phyloP scores from a whole-genome alignment of 139 green algal species.

The Chlorella sorokiniana region DNA sequence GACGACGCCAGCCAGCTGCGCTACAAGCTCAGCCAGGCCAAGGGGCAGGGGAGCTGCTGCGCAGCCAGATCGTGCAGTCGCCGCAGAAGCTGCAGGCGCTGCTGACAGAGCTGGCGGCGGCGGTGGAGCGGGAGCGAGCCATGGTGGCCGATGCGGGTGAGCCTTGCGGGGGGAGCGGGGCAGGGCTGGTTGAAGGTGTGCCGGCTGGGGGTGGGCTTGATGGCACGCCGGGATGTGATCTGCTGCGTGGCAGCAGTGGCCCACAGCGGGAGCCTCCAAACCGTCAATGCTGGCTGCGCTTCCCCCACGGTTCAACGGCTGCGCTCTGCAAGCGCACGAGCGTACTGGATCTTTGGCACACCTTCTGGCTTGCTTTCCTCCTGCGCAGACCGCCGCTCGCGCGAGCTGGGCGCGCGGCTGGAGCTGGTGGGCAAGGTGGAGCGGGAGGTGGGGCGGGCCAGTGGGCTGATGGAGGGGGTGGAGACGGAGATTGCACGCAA shows the following conservation, averaged over 20 bases:
- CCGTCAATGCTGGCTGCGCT: no score
- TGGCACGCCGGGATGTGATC: no score
- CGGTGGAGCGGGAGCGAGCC: conserved; percentile 51
- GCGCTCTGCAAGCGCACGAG: no score
- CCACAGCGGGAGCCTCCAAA: no score
- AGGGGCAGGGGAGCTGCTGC: conserved; percentile 67
- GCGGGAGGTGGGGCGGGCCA: conserved; percentile 64
- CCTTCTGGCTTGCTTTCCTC: neutral
- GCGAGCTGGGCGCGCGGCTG: conserved; percentile 51
- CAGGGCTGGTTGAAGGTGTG: neutral
- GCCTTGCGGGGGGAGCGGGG: neutral
- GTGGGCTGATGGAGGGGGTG: conserved; percentile 69
- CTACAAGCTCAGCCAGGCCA: conserved; percentile 59
- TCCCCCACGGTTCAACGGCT: no score
- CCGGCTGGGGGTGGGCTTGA: neutral
- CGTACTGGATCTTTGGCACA: no score
- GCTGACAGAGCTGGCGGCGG: conserved; percentile 49
- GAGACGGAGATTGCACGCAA: conserved; percentile 66
- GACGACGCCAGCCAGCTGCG: conserved; percentile 67
- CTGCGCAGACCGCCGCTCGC: conserved; percentile 31
- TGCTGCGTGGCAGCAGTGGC: no score
- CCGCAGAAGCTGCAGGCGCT: conserved; percentile 50
- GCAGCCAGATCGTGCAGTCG: conserved; percentile 78
- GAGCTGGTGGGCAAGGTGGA: conserved; percentile 61
- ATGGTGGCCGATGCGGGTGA: conserved; percentile 39